Conservation (phyloP, 2,329 filamentous ascomycete genomes). For the Neonectria faginata region DNA sequence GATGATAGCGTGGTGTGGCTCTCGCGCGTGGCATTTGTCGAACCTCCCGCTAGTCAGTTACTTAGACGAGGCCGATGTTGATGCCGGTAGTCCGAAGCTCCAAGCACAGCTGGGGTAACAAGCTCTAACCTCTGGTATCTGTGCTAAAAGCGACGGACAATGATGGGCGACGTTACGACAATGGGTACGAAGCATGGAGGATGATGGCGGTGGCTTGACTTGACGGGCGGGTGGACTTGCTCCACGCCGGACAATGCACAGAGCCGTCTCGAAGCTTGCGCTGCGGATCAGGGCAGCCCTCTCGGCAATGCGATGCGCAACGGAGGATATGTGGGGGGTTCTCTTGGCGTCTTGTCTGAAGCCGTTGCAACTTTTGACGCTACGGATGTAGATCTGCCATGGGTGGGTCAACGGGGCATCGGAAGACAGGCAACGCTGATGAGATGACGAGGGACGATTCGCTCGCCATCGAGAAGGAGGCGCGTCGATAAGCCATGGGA, state of each 20-base stretch:
- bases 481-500: neutral
- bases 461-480: neutral
- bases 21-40: neutral
- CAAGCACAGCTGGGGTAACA: neutral
- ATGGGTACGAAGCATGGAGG: neutral
- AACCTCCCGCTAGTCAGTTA: neutral
- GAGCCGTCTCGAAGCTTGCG: slow-evolving; percentile 1
- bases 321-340: slow-evolving; percentile 28
- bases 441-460: neutral
- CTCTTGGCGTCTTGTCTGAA: slow-evolving; percentile 20
- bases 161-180: neutral
- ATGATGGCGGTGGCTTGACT: neutral
- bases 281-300: slow-evolving; percentile 2
- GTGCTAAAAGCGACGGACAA: neutral
- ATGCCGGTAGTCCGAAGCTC: neutral
- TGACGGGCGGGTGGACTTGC: neutral
- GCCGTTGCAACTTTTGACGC: slow-evolving; percentile 13
- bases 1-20: neutral
- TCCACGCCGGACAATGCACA: neutral
- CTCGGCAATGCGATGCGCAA: slow-evolving; percentile 28
- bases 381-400: slow-evolving; percentile 15
- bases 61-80: neutral
- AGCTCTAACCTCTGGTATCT: neutral
- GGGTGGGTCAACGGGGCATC: slow-evolving; percentile 2
- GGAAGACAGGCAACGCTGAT: neutral